Base-by-base conservation (phyloP, 2,329 filamentous ascomycete species). In the Nothophaeocryptopus gaeumannii region DNA sequence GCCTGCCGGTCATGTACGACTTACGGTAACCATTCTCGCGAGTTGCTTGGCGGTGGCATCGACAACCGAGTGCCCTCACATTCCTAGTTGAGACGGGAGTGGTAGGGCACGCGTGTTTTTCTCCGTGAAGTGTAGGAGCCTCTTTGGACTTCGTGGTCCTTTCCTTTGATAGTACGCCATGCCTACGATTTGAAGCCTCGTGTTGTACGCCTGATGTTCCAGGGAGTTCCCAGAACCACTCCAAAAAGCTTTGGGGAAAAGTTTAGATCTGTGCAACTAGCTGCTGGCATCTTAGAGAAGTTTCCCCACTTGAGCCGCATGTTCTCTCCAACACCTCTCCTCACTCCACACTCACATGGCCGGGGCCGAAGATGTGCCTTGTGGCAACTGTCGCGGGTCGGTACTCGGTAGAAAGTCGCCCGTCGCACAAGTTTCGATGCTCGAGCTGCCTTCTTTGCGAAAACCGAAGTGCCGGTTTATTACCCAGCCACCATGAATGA, bases 1-100 rank as follows among this genome's bases (percentile, higher is more conserved):
- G 45, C 45, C 39, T 52, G 48, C 50, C 45, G 48, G 51, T 13
- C 33, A 39, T 26, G 14, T 32, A 32, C 14, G 43, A 39, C 14
- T 46, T 44, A 39, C 45, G 48, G 48, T 40, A 57, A 50, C 42
- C 49, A 35, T 36, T 39, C 34, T 43, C 40, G 33, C n/a, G 13
- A 37, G 32, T 26, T 8, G 33, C 54, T 56, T 56, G 54, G 54
- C 47, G 10, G 33, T n/a, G n/a, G 29, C 36, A 20, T 40, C 15
- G 12, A 43, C 34, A n/a, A 35, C 37, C 31, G 35, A 46, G 37
- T 29, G 43, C 26, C 7, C 33, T 14, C n/a, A 34, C n/a, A 42
- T 33, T 14, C 40, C 33, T 15, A 49, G 11, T 30, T 30, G 26
- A 10, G 20, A 32, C 26, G 35, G 9, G 31, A 29, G 32, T 15